A percentile compares a stretch with the other conserved stretches of the same genome.
Evolutionary conservation across 176 grass and related monocot species (phyloP).

Genomic region (Microstegium vimineum): DNA sequence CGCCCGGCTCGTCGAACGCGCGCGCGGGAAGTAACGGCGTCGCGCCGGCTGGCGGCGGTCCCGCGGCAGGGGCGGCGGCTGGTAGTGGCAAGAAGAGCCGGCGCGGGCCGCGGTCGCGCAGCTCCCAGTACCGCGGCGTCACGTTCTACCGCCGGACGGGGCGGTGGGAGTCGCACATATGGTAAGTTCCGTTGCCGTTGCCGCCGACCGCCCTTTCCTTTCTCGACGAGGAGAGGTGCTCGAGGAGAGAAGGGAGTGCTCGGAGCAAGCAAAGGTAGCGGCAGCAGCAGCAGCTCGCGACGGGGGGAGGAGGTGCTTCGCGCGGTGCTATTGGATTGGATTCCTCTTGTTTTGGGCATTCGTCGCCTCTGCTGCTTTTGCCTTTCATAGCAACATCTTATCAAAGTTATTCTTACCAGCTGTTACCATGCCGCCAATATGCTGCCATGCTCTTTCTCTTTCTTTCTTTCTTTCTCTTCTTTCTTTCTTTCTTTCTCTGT

Average conservation of each 20-base stretch:
- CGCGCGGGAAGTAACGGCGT: not conserved
- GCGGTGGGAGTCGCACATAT: conserved; percentile 99
- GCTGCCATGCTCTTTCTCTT: not conserved
- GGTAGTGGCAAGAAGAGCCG: conserved; percentile 63
- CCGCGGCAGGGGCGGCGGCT: not conserved
- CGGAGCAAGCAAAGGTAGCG: too few relatives aligned
- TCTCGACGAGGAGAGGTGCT: not conserved
- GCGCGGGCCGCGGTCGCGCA: conserved; percentile 85
- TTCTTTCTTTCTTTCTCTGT: not conserved
- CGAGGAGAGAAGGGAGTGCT: not conserved
- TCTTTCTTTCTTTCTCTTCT: too few relatives aligned
- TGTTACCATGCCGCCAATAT: not conserved
- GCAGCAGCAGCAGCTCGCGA: not conserved
- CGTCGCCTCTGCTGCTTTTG: conserved; percentile 43
- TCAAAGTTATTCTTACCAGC: conserved; percentile 44
- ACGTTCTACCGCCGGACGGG: conserved; percentile 98
- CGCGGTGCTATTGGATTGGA: not conserved
- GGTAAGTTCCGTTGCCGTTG: conserved; percentile 37
- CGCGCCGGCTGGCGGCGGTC: not conserved
- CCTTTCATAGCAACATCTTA: conserved; percentile 65
- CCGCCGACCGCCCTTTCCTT: conserved; percentile 2
- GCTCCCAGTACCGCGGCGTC: conserved; percentile 98
- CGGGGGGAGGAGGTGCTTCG: not conserved
- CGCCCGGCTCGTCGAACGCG: conserved; percentile 12
- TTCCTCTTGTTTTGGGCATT: conserved; percentile 59